These are phyloP conservation scores for Blepharisma undulans DNA, from an alignment of 169 alveolate species.

Conservation along the genomic window DNA sequence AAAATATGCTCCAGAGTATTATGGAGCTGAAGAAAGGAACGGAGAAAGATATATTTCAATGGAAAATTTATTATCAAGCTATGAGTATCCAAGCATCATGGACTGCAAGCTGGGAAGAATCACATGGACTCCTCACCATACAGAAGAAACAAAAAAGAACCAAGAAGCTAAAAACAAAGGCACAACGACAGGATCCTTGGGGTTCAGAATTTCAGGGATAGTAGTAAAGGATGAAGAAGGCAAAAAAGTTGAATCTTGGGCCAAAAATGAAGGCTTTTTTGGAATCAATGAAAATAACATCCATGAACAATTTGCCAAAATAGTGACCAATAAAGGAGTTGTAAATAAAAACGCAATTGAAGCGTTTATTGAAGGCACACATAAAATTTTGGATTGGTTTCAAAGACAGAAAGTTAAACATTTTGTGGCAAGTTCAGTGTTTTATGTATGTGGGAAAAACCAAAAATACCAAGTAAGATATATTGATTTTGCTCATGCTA, in stretches of 20 bases:
- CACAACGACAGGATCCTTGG: slow-evolving; percentile 29
- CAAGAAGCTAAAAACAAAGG: not conserved
- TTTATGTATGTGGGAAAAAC: slow-evolving; percentile 19
- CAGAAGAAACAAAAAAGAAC: not conserved
- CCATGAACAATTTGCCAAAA: not conserved
- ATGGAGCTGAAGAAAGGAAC: slow-evolving; percentile 4
- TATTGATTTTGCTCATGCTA: slow-evolving; percentile 37
- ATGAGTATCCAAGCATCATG: not conserved
- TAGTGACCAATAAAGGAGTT: not conserved
- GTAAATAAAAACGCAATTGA: not conserved
- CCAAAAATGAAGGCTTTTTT: slow-evolving; percentile 31
- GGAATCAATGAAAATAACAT: not conserved
- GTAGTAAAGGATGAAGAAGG: not conserved
- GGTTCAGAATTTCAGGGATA: slow-evolving; percentile 30
- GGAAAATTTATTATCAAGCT: not conserved
- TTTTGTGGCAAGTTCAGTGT: slow-evolving; percentile 28
- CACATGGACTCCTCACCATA: slow-evolving; percentile 27
- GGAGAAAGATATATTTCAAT: not conserved
- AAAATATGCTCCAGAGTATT: slow-evolving; percentile 8
- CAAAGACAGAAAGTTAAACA: not conserved
- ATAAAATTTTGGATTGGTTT: not conserved
- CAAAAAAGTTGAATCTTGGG: not conserved
- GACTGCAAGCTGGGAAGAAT: slow-evolving; percentile 32
- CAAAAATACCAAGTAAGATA: not conserved
- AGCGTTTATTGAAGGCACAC: not conserved